Base-by-base conservation (phyloP, 2,329 filamentous ascomycete genomes). In the Chaetomium globosum region DNA sequence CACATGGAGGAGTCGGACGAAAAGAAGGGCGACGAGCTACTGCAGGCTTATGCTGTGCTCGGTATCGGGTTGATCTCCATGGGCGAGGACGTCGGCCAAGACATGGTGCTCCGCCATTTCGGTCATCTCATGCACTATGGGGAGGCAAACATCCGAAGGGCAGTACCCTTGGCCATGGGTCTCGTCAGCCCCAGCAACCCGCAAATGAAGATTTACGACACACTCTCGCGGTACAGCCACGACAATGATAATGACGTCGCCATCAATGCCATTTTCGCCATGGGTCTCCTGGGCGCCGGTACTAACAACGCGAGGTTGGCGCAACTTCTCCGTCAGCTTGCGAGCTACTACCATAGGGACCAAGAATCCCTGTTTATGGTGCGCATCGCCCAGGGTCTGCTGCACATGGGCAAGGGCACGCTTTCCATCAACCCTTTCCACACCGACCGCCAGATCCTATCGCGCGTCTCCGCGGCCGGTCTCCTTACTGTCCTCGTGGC, bases 131-230 rank as follows among this genome's bases (percentile, higher is more conserved):
- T 99, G 95, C 95, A 99, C 80, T 99, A 99, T 74, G 95, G 96
- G 69, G 94, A 97, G 77, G 85, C 93, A 75, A 98, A 99, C 76
- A 99, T 99, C 73, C 90, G 95, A 68, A 95, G 95, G 75, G 94
- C 93, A 23, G 95, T 99, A 33, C 95, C 95, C 43, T 84, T 99
- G 62, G 95, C 95, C 30, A 96, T 99, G 92, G 96, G 93, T 74
- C 85, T 99, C 62, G 89, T 99, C 75, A 97, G 92, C 79, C 92
- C 96, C 13, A 97, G 93, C 80, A 99, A 99, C 81, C 95, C 95
- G 12, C 96, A 99, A 77, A 99, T 99, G 94, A 99, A 98, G 84
- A 91, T 99, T 56, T 99, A 99, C 81, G 95, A 99, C 77, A 99
- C 95, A 0, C 83, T 99, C 12, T 99, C 95, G 59, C 86, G 95